Percentiles rank a stretch among this genome's conserved stretches.
phyloP scores from a whole-genome alignment of 257 asterid species.

The Solanum appendiculatum region DNA sequence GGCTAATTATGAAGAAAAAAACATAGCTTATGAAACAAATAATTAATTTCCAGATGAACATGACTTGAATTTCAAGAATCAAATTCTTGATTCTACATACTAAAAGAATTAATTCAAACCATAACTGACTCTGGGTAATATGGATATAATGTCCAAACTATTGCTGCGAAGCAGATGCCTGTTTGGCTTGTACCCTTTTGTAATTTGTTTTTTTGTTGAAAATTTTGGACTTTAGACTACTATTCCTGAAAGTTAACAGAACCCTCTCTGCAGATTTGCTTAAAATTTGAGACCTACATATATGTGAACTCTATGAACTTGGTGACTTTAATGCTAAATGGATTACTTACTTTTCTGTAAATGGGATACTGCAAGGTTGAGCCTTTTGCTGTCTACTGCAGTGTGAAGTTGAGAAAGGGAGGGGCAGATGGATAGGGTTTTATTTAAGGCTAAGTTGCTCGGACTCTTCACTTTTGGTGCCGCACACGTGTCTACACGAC shows the following conservation, averaged over 20 bases:
- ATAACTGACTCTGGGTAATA: not conserved
- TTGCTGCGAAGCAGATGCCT: not conserved
- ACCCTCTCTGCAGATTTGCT: not conserved
- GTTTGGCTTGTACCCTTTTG: not conserved
- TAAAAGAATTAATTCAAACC: not conserved
- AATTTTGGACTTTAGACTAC: not conserved
- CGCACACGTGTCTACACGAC: not conserved
- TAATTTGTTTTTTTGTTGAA: not conserved
- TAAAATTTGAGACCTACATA: not conserved
- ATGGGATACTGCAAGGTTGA: not conserved
- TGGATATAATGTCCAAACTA: not conserved
- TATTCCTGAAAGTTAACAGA: not conserved
- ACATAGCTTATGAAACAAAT: not conserved
- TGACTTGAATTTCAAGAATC: not conserved
- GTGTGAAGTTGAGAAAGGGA: not conserved
- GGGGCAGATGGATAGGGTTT: not conserved
- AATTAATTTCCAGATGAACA: not conserved
- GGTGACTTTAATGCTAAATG: not conserved
- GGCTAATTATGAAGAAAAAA: not conserved
- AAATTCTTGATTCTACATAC: not conserved
- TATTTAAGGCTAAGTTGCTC: not conserved
- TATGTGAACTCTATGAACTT: not conserved
- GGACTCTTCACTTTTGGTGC: not conserved
- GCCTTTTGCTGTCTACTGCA: not conserved
- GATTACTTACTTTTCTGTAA: not conserved